Evolutionary conservation across 2,329 filamentous ascomycete species (phyloP), one percentile per base, ranked within the genome.

Genomic region (Fusarium sulawesiense): DNA sequence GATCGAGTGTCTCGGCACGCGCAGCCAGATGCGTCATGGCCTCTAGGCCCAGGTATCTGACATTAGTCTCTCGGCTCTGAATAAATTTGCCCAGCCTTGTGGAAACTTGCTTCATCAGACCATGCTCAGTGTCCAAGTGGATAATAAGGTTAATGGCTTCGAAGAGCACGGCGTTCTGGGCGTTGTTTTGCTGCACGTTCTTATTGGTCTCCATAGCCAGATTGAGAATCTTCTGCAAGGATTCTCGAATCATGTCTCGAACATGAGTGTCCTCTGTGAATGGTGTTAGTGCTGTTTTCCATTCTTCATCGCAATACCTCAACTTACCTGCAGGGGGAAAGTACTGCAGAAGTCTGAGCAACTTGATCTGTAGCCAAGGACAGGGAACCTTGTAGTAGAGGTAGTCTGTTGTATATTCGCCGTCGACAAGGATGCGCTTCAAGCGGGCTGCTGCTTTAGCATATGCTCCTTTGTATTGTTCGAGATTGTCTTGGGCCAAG

Each of bases 331-430:
- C 97, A 47, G 96, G 95, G 27, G 94, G 92, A 80, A 97, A 99
- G 80, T 98, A 99, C 81, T 99, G 96, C 70, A 99, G 85, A 65
- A 99, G 82, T 67, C 94, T 90, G 71, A 99, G 82, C 20, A 99
- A 86, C 83, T 99, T 99, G 76, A 98, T 92, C 81, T 98, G 94
- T 61, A 99, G 90, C 96, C 96, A 99, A 4, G 96, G 96, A 78
- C 96, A 99, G 2, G 96, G 96, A n/a, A 99, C 96, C 77, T 98
- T 98, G 85, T 99, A 99, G 83, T 99, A 99, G 27, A 98, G 88
- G 78, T 99, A 99, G 78, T 98, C 96, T 59, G 89, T 88, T 1
- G 93, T 89, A 76, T 93, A 96, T 74, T 99, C 95, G 69, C 92
- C 91, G 73, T 98, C 95, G 27, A 98, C 90, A 18, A 98, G 86